Base-by-base conservation (phyloP, 73 alveolate genomes). In the Stentor coeruleus region DNA sequence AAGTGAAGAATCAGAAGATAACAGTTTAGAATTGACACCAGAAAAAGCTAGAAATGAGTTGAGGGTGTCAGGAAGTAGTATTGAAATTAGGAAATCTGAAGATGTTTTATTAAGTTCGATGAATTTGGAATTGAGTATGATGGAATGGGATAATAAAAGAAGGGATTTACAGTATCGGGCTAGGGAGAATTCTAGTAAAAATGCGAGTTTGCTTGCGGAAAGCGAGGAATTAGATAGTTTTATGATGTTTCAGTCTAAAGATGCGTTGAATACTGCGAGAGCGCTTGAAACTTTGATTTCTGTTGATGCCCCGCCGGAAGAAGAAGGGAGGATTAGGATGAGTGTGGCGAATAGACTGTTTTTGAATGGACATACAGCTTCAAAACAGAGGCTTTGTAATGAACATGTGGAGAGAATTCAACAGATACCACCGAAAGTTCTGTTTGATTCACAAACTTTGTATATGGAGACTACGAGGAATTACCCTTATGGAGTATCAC, bases 171-270 rank as follows among this genome's bases (percentile, higher is more conserved):
- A 20, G 6, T 6, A 49, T 6, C 66, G 20, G 66, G 66, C 20
- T 20, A 49, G 20, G 66, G 20, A 11, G 66, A 49, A 49, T 75
- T 11, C 66, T 11, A 49, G 28, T 6, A 49, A 49, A 49, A 49
- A 49, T 3, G 83, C 72, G 3, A 30, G 39, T 26, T 75, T 75
- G 83, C 38, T 75, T 20, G 28, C 83, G 14, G 83, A 75, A 75
- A 39, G 58, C 6, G 72, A 40, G 33, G 59, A 35, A 14, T 31
- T 26, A 75, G 38, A 38, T 33, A 39, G 74, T 35, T 35, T n/a
- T 1, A 37, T 39, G 2, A 20, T 75, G 83, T 75, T 39, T 40
- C 26, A 35, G 59, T 75, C 83, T 37, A 75, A 20, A 20, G 83
- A 36, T 14, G 59, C 74, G n/a, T 33, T 75, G 77, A 38, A 2